phyloP scores from a whole-genome alignment of 2,329 filamentous ascomycete species.

The Alternaria ethzedia region DNA sequence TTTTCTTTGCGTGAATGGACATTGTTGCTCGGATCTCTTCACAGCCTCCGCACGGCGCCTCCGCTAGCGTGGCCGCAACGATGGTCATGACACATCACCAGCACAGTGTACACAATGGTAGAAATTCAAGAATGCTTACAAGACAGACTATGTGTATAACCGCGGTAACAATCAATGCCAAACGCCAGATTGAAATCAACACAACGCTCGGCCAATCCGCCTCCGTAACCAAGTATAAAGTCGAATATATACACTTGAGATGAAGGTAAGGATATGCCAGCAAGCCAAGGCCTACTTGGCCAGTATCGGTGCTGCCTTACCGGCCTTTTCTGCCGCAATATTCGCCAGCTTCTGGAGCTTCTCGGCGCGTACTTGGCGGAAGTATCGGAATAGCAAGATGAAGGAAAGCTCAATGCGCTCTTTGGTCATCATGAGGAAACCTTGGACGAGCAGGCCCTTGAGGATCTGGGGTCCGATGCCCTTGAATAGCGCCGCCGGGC shows the following conservation, averaged over 20 bases:
- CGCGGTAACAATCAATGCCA: not conserved
- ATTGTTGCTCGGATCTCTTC: not conserved
- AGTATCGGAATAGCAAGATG: slow-evolving; percentile 81
- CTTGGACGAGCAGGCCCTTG: slow-evolving; percentile 92
- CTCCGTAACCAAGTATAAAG: not conserved
- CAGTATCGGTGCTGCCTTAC: slow-evolving; percentile 40
- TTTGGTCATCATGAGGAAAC: slow-evolving; percentile 98
- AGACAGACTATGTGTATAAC: not conserved
- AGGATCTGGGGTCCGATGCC: slow-evolving; percentile 92
- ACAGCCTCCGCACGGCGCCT: not conserved
- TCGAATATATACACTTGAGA: slow-evolving; percentile 8
- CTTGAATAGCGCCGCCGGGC: slow-evolving; percentile 85
- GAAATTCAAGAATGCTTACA: not conserved
- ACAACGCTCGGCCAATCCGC: not conserved
- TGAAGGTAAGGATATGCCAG: slow-evolving; percentile 5
- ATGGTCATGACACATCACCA: not conserved
- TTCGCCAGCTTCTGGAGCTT: slow-evolving; percentile 73
- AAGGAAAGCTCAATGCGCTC: slow-evolving; percentile 92
- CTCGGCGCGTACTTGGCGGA: slow-evolving; percentile 72
- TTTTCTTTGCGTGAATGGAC: not conserved
- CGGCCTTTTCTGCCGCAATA: slow-evolving; percentile 64
- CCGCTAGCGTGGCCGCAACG: not conserved
- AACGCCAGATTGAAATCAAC: not conserved
- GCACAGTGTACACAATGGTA: not conserved
- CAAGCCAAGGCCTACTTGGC: slow-evolving; percentile 29